Base-by-base conservation (phyloP, 164 flowering plant genomes). In the Vitis rupestris region DNA sequence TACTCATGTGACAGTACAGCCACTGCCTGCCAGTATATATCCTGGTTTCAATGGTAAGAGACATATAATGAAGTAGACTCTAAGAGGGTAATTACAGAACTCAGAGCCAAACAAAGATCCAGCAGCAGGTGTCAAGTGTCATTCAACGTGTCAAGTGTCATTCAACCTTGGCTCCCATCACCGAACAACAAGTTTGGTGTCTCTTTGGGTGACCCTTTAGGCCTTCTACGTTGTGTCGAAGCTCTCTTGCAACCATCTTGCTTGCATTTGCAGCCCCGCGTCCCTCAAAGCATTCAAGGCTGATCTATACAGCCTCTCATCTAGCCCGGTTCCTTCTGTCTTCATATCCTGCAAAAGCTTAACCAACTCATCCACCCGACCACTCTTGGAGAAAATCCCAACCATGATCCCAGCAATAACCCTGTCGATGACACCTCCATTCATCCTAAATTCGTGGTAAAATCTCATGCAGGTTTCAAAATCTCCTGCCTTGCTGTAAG, bases 331-430 rank as follows among this genome's bases (percentile, higher is more conserved):
- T 48, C 90, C 92, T 63, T 86, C 86, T 1, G 70, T 59, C 59
- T 84, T 87, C 83, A 93, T 79, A 49, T 90, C 92, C 64, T 79
- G 86, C 71, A 93, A 70, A 67, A 93, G 88, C 82, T 74, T 86
- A 64, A 93, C 78, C 76, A 93, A 62, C 67, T 88, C 85, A 71
- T 90, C 87, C 10, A 89, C 65, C 54, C 78, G 69, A 55, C 80
- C 81, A 11, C 52, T 76, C 72, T 86, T 88, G 0, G 97, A 88
- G 75, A 85, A 87, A 29, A 93, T 84, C 1, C 92, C 88, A 10
- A 93, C 92, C 97, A 93, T 91, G 52, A 91, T 86, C 10, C 93
- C 97, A 0, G 86, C 98, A 84, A 93, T 76, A 0, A 88, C 91
- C 70, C 72, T 68, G 67, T 93, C 95, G 5, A 91, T 74, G 54